Evolutionary conservation across 2,329 filamentous ascomycete species (phyloP).

Genomic region (Colletotrichum lindemuthianum): DNA sequence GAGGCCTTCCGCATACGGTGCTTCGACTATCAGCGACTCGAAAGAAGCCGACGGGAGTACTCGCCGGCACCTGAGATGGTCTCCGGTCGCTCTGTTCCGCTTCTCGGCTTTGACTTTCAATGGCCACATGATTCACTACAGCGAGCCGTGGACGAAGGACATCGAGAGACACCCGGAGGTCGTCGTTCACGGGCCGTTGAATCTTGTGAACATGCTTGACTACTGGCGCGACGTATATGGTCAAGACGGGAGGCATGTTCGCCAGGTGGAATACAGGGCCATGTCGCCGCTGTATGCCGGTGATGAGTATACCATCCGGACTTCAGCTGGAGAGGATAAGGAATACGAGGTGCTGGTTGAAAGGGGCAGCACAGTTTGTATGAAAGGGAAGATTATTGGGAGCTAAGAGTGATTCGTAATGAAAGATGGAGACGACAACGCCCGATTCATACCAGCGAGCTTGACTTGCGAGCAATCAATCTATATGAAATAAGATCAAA

Average conservation of each 20-base stretch:
- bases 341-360: conserved; percentile 60
- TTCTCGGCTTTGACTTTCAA: conserved; percentile 90
- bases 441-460: background rate
- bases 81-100: conserved; percentile 71
- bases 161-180: conserved; percentile 76
- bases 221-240: conserved; percentile 67
- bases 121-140: conserved; percentile 86
- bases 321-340: conserved; percentile 50
- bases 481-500: no score
- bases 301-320: conserved; percentile 71
- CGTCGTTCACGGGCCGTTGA: conserved; percentile 84
- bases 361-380: conserved; percentile 48
- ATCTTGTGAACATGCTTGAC: conserved; percentile 77
- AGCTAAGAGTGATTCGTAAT: background rate
- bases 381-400: conserved; percentile 45
- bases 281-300: conserved; percentile 76
- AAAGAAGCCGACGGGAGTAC: conserved; percentile 31
- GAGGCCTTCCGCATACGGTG: background rate
- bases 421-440: no score
- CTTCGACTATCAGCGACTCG: conserved; percentile 13
- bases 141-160: conserved; percentile 70
- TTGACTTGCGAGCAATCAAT: background rate
- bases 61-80: conserved; percentile 52
- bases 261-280: conserved; percentile 72
- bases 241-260: conserved; percentile 2